A percentile compares a stretch with the other conserved stretches of the same genome.
Evolutionary conservation across 805 yeast species (phyloP).

Genomic region (Brettanomyces nanus): DNA sequence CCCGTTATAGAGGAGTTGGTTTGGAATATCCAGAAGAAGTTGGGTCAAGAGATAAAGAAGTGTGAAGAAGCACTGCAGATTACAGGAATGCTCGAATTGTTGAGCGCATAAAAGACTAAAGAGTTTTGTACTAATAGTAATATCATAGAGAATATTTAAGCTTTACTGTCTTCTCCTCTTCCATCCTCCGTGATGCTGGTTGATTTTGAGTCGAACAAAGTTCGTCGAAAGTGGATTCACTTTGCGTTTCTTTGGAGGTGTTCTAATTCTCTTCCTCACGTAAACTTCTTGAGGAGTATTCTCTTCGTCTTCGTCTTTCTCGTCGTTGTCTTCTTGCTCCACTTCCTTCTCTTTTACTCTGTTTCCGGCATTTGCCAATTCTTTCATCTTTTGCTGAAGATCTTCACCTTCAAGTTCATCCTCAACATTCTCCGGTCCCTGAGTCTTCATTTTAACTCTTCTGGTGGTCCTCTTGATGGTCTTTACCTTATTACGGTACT

Average conservation of each 20-base stretch:
- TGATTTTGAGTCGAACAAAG: slow-evolving; percentile 28
- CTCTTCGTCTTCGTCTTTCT: slow-evolving; percentile 15
- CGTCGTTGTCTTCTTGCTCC: slow-evolving; percentile 9
- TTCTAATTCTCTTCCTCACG: slow-evolving; percentile 12
- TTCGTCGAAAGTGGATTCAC: slow-evolving; percentile 25
- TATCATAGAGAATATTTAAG: no score
- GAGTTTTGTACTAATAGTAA: no score
- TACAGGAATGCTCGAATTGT: slow-evolving; percentile 87
- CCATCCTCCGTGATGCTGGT: slow-evolving; percentile 18
- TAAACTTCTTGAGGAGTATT: slow-evolving; percentile 17
- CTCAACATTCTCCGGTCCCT: slow-evolving; percentile 14
- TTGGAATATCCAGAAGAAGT: slow-evolving; percentile 47
- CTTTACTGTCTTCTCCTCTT: slow-evolving; percentile 17
- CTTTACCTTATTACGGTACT: slow-evolving; percentile 25
- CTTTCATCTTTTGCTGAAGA: slow-evolving; percentile 34
- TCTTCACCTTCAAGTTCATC: slow-evolving; percentile 30
- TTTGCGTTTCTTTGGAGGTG: slow-evolving; percentile 12
- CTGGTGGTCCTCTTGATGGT: slow-evolving; percentile 48
- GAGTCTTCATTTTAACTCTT: slow-evolving; percentile 40
- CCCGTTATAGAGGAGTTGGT: slow-evolving; percentile 72
- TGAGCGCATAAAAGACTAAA: slow-evolving; percentile 42
- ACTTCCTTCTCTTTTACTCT: slow-evolving; percentile 11
- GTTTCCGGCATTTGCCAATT: slow-evolving; percentile 19
- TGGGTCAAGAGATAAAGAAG: slow-evolving; percentile 62
- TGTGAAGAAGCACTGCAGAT: slow-evolving; percentile 84